A percentile compares a stretch with the other conserved stretches of the same genome.
phyloP scores from a whole-genome alignment of 139 green algal genomes.

The Desmodesmus armatus region DNA sequence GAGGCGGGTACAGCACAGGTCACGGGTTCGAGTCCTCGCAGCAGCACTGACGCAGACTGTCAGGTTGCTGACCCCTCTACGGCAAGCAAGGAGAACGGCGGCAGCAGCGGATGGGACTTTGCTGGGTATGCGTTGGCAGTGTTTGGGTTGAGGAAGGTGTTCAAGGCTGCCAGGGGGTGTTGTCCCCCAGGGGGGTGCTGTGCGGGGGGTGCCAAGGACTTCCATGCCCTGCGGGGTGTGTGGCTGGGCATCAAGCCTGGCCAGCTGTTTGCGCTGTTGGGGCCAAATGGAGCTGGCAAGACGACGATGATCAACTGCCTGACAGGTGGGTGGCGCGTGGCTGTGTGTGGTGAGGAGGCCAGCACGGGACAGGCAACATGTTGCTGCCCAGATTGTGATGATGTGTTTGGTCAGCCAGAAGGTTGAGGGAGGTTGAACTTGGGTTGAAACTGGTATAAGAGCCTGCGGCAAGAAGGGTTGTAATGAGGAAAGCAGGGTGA shows the following conservation, averaged over 20 bases:
- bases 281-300: constrained; percentile 88
- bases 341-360: too few species aligned
- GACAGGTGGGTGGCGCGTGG: constrained; percentile 53
- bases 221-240: constrained; percentile 73
- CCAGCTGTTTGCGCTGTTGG: constrained; percentile 84
- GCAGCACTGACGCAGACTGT: constrained; percentile 3
- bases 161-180: neutral
- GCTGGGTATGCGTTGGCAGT: constrained; percentile 75
- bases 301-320: constrained; percentile 90
- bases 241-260: constrained; percentile 80
- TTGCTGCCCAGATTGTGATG: neutral
- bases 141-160: constrained; percentile 77
- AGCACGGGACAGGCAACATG: neutral
- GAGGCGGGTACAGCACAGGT: neutral
- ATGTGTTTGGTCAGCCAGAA: neutral
- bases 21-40: neutral
- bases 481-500: too few species aligned
- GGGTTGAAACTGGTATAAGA: too few species aligned
- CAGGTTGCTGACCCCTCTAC: neutral
- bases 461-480: too few species aligned
- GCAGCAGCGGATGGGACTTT: too few species aligned
- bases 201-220: neutral
- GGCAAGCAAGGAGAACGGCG: too few species aligned
- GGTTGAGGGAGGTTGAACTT: too few species aligned
- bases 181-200: neutral